phyloP scores from a whole-genome alignment of 495 filamentous ascomycete species.

The Annulohypoxylon moriforme region DNA sequence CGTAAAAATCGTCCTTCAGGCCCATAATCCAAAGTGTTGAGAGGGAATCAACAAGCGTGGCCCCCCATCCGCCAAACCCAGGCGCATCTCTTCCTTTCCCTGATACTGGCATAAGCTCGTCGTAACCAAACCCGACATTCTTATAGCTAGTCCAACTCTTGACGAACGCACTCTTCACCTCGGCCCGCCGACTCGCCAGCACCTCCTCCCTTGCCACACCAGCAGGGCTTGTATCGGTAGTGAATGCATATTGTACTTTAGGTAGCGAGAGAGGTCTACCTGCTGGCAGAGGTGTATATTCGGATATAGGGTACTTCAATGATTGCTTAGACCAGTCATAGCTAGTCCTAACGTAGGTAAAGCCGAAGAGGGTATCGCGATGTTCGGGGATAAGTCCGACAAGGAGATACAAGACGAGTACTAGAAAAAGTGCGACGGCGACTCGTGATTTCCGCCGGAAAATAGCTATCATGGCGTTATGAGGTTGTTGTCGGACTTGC shows the following conservation, averaged over 20 bases:
- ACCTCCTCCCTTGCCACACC: slow-evolving; percentile 49
- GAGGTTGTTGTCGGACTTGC: slow-evolving; percentile 41
- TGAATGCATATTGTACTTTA: slow-evolving; percentile 55
- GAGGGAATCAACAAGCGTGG: slow-evolving; percentile 88
- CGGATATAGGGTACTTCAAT: slow-evolving; percentile 49
- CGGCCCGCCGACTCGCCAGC: slow-evolving; percentile 57
- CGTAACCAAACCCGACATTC: slow-evolving; percentile 77
- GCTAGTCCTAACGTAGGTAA: slow-evolving; percentile 50
- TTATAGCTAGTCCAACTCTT: slow-evolving; percentile 85
- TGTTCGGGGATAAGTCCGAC: slow-evolving; percentile 46
- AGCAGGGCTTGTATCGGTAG: slow-evolving; percentile 46
- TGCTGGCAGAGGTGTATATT: slow-evolving; percentile 50
- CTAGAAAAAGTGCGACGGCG: slow-evolving; percentile 24
- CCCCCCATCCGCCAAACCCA: slow-evolving; percentile 92
- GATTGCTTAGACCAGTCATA: slow-evolving; percentile 58
- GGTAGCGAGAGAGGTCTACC: slow-evolving; percentile 51
- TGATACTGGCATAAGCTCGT: slow-evolving; percentile 77
- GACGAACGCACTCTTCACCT: slow-evolving; percentile 74
- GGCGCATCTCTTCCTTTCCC: slow-evolving; percentile 65
- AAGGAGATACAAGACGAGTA: slow-evolving; percentile 44
- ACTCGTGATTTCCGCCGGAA: slow-evolving; percentile 48
- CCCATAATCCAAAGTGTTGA: slow-evolving; percentile 98
- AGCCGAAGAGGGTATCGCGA: slow-evolving; percentile 45
- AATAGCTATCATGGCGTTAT: slow-evolving; percentile 41
- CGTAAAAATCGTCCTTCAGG: slow-evolving; percentile 86